Percentiles rank a stretch among this genome's conserved stretches.
phyloP scores from a whole-genome alignment of 768 basidiomycete genomes.

The Mycena indigotica region DNA sequence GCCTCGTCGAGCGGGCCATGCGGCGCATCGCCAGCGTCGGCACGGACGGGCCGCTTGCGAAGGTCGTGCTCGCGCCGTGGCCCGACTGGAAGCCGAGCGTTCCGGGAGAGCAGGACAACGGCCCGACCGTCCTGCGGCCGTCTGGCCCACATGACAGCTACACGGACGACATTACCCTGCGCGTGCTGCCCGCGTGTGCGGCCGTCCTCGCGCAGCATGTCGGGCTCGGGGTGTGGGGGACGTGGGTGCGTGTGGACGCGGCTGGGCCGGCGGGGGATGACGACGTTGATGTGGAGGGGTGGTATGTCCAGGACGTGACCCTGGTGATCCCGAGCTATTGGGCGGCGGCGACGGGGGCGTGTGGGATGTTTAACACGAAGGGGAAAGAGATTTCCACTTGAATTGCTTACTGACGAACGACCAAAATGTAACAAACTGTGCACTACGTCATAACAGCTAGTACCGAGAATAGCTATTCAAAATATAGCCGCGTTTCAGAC shows the following conservation, averaged over 20 bases:
- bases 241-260: constrained; percentile 35
- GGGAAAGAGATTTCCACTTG: too few species aligned
- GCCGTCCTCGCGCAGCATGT: constrained; percentile 12
- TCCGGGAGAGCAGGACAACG: constrained; percentile 36
- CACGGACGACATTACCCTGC: constrained; percentile 29
- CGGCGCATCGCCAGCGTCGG: neutral
- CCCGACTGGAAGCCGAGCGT: constrained; percentile 42
- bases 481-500: too few species aligned
- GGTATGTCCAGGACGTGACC: neutral
- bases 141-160: constrained; percentile 4
- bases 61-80: constrained; percentile 45
- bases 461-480: too few species aligned
- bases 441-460: too few species aligned
- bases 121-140: constrained; percentile 1
- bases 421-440: too few species aligned
- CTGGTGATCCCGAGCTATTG: neutral
- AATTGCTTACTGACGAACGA: too few species aligned
- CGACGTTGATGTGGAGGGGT: neutral
- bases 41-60: constrained; percentile 31
- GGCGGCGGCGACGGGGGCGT: too few species aligned
- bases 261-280: neutral
- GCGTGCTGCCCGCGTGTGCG: constrained; percentile 26
- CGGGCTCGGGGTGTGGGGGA: constrained; percentile 38
- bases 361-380: too few species aligned
- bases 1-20: constrained; percentile 27